Conservation (phyloP, 1,139 yeast species). For the Kurtzmaniella natalensis region DNA sequence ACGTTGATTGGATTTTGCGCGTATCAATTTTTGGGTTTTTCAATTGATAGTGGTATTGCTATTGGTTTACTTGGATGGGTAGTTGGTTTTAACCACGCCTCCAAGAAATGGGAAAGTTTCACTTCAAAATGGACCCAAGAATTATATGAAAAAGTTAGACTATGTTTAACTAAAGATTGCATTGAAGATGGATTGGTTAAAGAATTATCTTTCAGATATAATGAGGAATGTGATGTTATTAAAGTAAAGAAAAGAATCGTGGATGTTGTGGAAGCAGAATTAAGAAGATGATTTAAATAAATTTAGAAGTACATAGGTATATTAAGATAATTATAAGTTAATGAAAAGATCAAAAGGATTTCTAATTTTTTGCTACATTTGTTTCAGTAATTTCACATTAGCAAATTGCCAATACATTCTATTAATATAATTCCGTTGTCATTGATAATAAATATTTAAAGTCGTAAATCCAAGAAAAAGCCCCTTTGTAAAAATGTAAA, state of each 20-base stretch:
- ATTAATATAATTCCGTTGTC: no score
- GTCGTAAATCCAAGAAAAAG: no score
- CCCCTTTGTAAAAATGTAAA: no score
- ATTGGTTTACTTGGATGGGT: constrained; percentile 38
- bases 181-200: constrained; percentile 35
- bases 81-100: constrained; percentile 40
- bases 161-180: constrained; percentile 34
- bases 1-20: constrained; percentile 27
- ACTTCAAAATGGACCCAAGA: constrained; percentile 24
- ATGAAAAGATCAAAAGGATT: no score
- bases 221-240: constrained; percentile 18
- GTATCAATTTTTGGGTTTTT: constrained; percentile 33
- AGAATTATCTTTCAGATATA: constrained; percentile 25
- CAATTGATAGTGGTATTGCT: constrained; percentile 31
- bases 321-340: no score
- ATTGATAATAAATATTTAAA: no score
- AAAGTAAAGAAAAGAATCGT: constrained; percentile 16
- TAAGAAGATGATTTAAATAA: constrained; percentile 6
- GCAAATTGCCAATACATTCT: no score
- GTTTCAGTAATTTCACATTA: no score
- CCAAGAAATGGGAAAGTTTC: constrained; percentile 34
- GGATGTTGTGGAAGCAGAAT: constrained; percentile 8
- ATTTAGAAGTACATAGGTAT: constrained; percentile 6
- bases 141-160: constrained; percentile 33
- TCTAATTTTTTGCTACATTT: no score